Evolutionary conservation across 2,329 filamentous ascomycete genomes (phyloP).

Genomic region (Myriosclerotinia duriaeana): DNA sequence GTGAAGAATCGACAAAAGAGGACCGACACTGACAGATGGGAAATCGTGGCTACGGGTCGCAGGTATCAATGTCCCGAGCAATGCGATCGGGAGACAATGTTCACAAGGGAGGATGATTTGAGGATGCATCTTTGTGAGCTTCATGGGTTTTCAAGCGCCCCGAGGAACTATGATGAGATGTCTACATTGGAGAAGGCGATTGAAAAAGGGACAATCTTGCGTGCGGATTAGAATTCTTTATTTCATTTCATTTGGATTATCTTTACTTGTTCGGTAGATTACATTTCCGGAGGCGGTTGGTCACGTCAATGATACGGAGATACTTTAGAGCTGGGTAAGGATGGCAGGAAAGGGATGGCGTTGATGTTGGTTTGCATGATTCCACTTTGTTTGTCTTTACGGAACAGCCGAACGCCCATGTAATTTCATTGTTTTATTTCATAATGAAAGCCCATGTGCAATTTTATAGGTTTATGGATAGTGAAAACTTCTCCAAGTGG

Average conservation of each 20-base stretch:
- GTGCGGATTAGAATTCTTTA: neutral
- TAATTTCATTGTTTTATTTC: neutral
- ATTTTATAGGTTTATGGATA: too few species aligned
- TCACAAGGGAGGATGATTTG: neutral
- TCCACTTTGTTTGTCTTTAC: neutral
- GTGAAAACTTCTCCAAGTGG: neutral
- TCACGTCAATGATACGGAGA: neutral
- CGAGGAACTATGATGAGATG: neutral
- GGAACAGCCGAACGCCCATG: neutral
- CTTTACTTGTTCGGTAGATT: neutral
- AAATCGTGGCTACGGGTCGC: neutral
- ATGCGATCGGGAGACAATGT: neutral
- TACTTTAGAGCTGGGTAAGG: neutral
- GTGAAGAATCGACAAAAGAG: constrained; percentile 10
- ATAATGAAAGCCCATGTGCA: neutral
- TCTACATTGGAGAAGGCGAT: neutral
- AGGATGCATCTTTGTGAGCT: neutral
- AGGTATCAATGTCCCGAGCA: neutral
- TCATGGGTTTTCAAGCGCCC: neutral
- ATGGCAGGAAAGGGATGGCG: neutral
- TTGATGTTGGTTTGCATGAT: neutral
- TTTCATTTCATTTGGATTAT: neutral
- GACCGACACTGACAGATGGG: neutral
- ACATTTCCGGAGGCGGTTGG: neutral
- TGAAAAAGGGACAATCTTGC: neutral